These are phyloP conservation scores for Megacollybia platyphylla DNA, from an alignment of 1,284 basidiomycete species.

Conservation along the genomic window DNA sequence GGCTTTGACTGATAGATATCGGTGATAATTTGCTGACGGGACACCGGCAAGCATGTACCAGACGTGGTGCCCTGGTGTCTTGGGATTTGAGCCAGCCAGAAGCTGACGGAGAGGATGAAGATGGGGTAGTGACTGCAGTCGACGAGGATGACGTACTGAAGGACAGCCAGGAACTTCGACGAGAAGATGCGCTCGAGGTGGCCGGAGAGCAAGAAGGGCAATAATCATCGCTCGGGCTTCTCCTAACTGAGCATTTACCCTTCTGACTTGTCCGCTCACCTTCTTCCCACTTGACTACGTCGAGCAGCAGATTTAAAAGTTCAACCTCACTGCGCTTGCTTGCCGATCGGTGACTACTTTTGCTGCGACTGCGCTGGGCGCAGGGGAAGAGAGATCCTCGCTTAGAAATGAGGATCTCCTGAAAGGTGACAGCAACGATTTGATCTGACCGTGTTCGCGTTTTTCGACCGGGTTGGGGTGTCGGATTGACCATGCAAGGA, in stretches of 20 bases:
- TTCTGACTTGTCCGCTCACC: constrained; percentile 15
- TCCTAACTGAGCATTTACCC: constrained; percentile 15
- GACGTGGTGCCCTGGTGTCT: background rate
- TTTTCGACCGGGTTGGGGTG: constrained; percentile 6
- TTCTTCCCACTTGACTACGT: constrained; percentile 26
- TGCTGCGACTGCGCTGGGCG: constrained; percentile 1
- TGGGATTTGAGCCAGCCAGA: constrained; percentile 13
- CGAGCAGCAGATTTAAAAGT: constrained; percentile 35
- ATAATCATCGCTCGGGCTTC: constrained; percentile 7
- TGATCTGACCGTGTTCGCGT: background rate
- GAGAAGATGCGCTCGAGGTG: constrained; percentile 16
- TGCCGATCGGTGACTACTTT: constrained; percentile 5
- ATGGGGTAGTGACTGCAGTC: constrained; percentile 25
- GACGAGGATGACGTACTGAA: constrained; percentile 31
- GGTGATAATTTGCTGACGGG: constrained; percentile 5
- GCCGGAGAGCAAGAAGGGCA: constrained; percentile 19
- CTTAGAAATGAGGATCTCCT: constrained; percentile 45
- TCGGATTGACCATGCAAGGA: background rate
- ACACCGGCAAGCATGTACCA: constrained; percentile 4
- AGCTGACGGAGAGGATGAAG: constrained; percentile 12
- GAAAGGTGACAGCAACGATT: constrained; percentile 29
- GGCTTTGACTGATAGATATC: constrained; percentile 8
- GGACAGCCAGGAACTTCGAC: constrained; percentile 33
- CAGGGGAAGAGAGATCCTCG: constrained; percentile 43
- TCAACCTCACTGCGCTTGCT: constrained; percentile 18